A percentile compares a stretch with the other conserved stretches of the same genome.
Evolutionary conservation across 306 rosid species (phyloP).

Genomic region (Inga oerstediana): DNA sequence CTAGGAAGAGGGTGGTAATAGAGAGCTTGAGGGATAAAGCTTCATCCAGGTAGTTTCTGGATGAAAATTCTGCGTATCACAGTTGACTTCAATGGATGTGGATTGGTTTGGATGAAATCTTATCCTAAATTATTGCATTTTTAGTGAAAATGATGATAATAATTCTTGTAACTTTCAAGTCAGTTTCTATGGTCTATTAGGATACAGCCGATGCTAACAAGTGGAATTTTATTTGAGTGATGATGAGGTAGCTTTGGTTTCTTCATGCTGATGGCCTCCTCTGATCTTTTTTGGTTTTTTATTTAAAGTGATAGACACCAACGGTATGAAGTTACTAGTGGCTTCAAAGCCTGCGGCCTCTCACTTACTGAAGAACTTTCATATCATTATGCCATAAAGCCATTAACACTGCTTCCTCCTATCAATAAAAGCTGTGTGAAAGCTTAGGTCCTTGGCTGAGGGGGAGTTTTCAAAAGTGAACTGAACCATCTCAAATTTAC

Average conservation of each 20-base stretch:
- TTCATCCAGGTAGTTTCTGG: conserved; percentile 47
- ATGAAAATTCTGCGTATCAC: conserved; percentile 36
- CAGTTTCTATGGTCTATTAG: background rate
- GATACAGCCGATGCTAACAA: background rate
- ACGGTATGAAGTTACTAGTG: no score
- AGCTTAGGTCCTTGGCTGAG: background rate
- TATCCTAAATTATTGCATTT: background rate
- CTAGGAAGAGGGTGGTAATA: conserved; percentile 74
- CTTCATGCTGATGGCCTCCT: background rate
- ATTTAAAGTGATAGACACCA: no score
- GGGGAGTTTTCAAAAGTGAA: background rate
- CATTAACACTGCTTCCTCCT: no score
- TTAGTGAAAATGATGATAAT: conserved; percentile 3
- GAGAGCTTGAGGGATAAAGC: conserved; percentile 79
- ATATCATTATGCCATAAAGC: no score
- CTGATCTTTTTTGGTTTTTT: background rate
- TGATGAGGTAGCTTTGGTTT: background rate
- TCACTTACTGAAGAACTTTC: no score
- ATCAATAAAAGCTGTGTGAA: background rate
- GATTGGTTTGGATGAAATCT: conserved; percentile 29
- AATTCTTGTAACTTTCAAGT: background rate
- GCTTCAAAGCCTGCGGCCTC: no score
- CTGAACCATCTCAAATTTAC: background rate
- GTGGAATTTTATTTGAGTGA: background rate
- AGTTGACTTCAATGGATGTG: conserved; percentile 20